Base-by-base conservation (phyloP, 1,284 basidiomycete genomes). In the Lignosus rhinocerotis region DNA sequence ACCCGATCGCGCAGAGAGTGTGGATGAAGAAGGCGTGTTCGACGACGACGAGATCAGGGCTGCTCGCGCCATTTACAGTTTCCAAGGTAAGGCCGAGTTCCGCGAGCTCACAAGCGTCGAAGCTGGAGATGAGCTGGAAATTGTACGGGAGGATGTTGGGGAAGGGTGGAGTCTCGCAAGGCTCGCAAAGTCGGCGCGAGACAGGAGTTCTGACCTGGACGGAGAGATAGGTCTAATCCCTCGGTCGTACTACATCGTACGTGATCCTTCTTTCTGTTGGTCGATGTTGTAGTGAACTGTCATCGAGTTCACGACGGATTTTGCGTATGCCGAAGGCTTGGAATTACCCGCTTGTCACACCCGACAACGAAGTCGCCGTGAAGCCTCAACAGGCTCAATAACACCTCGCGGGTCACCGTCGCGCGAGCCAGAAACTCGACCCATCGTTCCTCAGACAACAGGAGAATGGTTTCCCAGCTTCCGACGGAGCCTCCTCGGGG, bases 391-490 rank as follows among this genome's bases (percentile, higher is more conserved):
- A 36, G 76, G 76, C 33, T 79, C 82, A 5, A 71, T 81, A 45
- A 87, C 84, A 2, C 85, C 85, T 38, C 77, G 79, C 36, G 76
- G 73, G 1, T 83, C 84, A 6, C 78, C 79, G 31, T 73, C 72
- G 9, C 55, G 70, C 6, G 64, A 69, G n/a, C 59, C 64, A 7
- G 70, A 71, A 31, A 64, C 74, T 3, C 69, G 74, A 17, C 81
- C 82, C n/a, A 76, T 90, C 43, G 68, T 85, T n/a, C 84, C 83
- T 8, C 89, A 91, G 65, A 79, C 79, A 46, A 92, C 90, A 0
- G 89, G 88, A n/a, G 88, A 91, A 70, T 88, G 87, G 59, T 84
- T 89, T 62, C 86, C 88, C 2, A 89, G 82, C 71, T 87, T 91
- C 65, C 77, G 85, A 6, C 81, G 85, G 49, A 87, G 83, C 61